Percentiles rank a stretch among this genome's conserved stretches.
Evolutionary conservation across 1,284 basidiomycete species (phyloP).

Genomic region (Apiotrichum veenhuisii): DNA sequence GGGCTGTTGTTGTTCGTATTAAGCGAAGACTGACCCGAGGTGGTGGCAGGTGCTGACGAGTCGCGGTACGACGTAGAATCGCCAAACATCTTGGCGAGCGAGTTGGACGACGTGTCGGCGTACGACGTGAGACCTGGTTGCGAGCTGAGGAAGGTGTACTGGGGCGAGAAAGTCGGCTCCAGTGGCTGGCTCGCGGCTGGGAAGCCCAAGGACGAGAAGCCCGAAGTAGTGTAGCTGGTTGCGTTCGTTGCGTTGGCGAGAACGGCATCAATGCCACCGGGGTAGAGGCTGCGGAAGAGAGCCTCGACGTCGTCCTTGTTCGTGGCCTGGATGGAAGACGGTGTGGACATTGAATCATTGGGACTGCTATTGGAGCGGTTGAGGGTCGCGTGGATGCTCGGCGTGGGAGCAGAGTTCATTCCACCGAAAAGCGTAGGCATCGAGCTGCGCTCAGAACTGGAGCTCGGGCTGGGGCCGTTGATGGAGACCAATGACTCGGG

Average conservation of each 20-base stretch:
- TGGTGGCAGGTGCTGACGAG: background rate
- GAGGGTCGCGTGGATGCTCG: background rate
- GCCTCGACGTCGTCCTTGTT: slow-evolving; percentile 38
- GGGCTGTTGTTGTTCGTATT: background rate
- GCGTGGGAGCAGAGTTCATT: background rate
- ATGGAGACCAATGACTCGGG: slow-evolving; percentile 37
- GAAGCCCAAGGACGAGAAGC: slow-evolving; percentile 3
- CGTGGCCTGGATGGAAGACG: slow-evolving; percentile 13
- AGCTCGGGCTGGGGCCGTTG: slow-evolving; percentile 15
- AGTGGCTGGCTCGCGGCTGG: no score
- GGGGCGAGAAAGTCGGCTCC: slow-evolving; percentile 9
- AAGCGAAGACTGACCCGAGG: background rate
- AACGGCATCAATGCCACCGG: slow-evolving; percentile 25
- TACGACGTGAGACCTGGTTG: slow-evolving; percentile 35
- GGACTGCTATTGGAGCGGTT: slow-evolving; percentile 12
- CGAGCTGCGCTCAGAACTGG: slow-evolving; percentile 4
- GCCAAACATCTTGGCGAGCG: slow-evolving; percentile 20
- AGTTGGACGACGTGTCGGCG: slow-evolving; percentile 24
- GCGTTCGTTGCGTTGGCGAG: slow-evolving; percentile 7
- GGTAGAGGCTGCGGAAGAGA: slow-evolving; percentile 44
- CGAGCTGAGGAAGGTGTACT: slow-evolving; percentile 32
- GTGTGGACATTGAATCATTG: slow-evolving; percentile 7
- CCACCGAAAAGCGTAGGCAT: slow-evolving; percentile 20
- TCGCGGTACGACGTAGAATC: slow-evolving; percentile 23
- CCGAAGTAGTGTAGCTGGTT: background rate